Base-by-base conservation (phyloP, 345 rosid species). In the Pseudoturritis turrita region DNA sequence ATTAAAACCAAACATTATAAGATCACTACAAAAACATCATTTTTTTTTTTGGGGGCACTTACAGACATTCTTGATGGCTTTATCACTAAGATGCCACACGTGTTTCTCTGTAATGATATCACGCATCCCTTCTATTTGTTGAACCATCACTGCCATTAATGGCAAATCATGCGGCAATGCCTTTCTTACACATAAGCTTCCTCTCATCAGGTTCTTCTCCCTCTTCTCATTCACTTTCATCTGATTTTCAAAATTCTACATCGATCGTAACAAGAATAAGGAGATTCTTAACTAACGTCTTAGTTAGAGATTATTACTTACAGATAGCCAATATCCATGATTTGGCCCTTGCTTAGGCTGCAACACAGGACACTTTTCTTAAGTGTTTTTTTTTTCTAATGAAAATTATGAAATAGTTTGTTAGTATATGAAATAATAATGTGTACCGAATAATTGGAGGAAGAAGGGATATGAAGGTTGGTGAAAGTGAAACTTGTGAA, bases 91-190 rank as follows among this genome's bases (percentile, higher is more conserved):
- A 81, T 91, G 98, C 89, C 83, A 80, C 28, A 89, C 67, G 5
- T 91, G 87, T 79, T 91, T 94, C 71, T 80, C 44, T 46, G 89
- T 87, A 55, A 86, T 75, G 53, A 87, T 71, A 26, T 87, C 97
- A 72, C 86, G 85, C 75, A 84, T 83, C 36, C 92, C 97, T 47
- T 86, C 88, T 18, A 81, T 64, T 22, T 89, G 96, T 75, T 94
- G 86, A 33, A 91, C 92, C 37, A 91, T 33, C 63, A 94, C 88
- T 9, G 97, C 97, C 96, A 94, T 89, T 65, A 91, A 71, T 72
- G 89, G 86, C 85, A 79, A 80, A 62, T 90, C 89, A 47, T 60
- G 71, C 44, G 94, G 96, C 36, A 89, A 19, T 47, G 89, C 95
- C 47, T 81, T 82, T 67, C 79, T 84, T 74, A 74, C 75, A 67